phyloP scores from a whole-genome alignment of 257 asterid species.

The Dorcoceras hygrometricum region DNA sequence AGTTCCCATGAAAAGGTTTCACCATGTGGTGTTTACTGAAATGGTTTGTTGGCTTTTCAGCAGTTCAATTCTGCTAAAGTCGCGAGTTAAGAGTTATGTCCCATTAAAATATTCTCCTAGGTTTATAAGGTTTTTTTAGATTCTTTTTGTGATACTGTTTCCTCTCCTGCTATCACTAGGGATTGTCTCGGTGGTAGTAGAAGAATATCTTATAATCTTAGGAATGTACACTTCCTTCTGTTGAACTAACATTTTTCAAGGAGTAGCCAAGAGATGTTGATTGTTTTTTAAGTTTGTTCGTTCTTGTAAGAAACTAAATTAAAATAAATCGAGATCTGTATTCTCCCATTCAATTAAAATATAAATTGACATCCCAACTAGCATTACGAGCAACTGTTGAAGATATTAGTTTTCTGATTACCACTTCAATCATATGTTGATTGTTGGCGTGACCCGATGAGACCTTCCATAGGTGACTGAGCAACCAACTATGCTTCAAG shows the following conservation, averaged over 20 bases:
- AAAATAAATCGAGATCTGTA: neutral
- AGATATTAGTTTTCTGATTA: slow-evolving; percentile 9
- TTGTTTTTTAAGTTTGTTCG: neutral
- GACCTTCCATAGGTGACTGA: slow-evolving; percentile 68
- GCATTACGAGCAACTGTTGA: neutral
- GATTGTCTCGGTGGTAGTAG: neutral
- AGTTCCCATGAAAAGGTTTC: slow-evolving; percentile 8
- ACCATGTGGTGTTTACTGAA: neutral
- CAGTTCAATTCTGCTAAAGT: neutral
- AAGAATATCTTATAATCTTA: neutral
- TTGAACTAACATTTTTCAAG: neutral
- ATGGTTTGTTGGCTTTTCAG: slow-evolving; percentile 9
- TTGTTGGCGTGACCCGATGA: slow-evolving; percentile 26
- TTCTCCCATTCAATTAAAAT: neutral
- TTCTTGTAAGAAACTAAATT: neutral
- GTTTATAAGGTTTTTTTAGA: neutral
- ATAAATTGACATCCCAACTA: neutral
- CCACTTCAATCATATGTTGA: slow-evolving; percentile 3
- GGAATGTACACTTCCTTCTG: neutral
- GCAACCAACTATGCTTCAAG: slow-evolving; percentile 98
- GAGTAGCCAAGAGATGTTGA: neutral
- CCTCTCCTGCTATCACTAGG: slow-evolving; percentile 1
- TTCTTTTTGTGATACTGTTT: slow-evolving; percentile 6
- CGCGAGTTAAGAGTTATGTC: slow-evolving; percentile 1
- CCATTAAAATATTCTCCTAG: neutral